A percentile compares a stretch with the other conserved stretches of the same genome.
Conservation (phyloP, 257 asterid genomes). For the Solanum habrochaites region DNA sequence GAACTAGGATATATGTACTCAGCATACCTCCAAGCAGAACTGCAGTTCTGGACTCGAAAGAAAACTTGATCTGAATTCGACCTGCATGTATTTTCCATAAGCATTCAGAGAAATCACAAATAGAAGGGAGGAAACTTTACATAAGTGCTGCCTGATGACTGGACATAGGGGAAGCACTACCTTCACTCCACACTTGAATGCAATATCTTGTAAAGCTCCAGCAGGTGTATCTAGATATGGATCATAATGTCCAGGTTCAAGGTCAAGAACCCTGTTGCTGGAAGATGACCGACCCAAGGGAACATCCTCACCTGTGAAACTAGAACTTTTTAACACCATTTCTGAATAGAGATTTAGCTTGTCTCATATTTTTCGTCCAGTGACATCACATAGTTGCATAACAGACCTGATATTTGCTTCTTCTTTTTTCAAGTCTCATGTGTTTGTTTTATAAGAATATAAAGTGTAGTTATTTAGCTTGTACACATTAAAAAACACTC, state of each 20-base stretch:
- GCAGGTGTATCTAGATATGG: constrained; percentile 47
- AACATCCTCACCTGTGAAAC: constrained; percentile 53
- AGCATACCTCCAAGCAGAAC: constrained; percentile 62
- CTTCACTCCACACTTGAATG: constrained; percentile 81
- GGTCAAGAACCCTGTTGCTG: constrained; percentile 46
- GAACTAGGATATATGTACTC: background rate
- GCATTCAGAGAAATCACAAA: constrained; percentile 10
- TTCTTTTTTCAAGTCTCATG: background rate
- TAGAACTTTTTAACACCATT: background rate
- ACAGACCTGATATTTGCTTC: background rate
- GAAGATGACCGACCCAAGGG: constrained; percentile 42
- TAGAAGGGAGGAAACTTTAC: background rate
- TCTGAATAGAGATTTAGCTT: background rate
- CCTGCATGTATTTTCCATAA: constrained; percentile 39
- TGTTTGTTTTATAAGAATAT: background rate
- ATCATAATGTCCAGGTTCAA: constrained; percentile 76
- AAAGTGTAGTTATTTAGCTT: background rate
- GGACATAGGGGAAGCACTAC: constrained; percentile 24
- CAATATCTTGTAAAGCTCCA: constrained; percentile 76
- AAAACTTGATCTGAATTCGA: constrained; percentile 63
- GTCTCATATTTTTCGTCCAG: background rate
- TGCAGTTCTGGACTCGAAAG: constrained; percentile 42
- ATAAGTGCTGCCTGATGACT: background rate
- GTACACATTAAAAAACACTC: background rate
- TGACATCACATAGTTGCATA: background rate